Base-by-base conservation (phyloP, 2,329 filamentous ascomycete species). In the Elsinoe ampelina region DNA sequence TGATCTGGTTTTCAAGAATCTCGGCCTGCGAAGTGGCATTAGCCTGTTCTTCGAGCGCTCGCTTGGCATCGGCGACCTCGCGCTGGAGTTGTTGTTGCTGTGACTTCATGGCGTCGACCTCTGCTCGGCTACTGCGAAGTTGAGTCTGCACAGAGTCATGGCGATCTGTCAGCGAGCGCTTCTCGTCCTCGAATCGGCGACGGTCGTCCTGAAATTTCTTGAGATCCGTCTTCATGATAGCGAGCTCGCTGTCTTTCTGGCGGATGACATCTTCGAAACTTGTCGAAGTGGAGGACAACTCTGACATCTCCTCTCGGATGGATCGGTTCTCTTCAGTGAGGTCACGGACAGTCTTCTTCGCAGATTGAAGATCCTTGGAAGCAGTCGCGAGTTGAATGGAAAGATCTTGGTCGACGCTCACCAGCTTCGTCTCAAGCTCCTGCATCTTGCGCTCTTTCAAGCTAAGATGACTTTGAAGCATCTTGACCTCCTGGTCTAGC, bases 181-280 rank as follows among this genome's bases (percentile, higher is more conserved):
- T 90, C 67, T 96, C 89, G 2, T 87, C 80, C 61, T 95, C 89
- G 35, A 95, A 83, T 12, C 78, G 79, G 60, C 83, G 84, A 30
- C 86, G 87, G 64, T 96, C 91, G 54, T 84, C 82, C 68, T 95
- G 87, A 62, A 86, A 85, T 61, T 86, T 89, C 68, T 86, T 87
- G 61, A 91, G 82, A 68, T 98, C 93, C 10, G 84, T 83, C 63
- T 90, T 89, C 34, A 97, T 78, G 45, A 97, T 79, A 0, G 86
- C 80, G 17, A 98, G 76, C 67, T 98, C 95, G 69, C 91, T 95
- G 68, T 98, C 93, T 69, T 97, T 98, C 58, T 87, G 85, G 20
- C 90, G 82, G 20, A 98, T 86, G 42, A 97, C 80, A 64, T 97
- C 92, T 71, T 98, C 93, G 62, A 95, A 97, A 66, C 91, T 89